These are phyloP conservation scores for Filosporella fistucella DNA, from an alignment of 495 filamentous ascomycete species.

Conservation along the genomic window DNA sequence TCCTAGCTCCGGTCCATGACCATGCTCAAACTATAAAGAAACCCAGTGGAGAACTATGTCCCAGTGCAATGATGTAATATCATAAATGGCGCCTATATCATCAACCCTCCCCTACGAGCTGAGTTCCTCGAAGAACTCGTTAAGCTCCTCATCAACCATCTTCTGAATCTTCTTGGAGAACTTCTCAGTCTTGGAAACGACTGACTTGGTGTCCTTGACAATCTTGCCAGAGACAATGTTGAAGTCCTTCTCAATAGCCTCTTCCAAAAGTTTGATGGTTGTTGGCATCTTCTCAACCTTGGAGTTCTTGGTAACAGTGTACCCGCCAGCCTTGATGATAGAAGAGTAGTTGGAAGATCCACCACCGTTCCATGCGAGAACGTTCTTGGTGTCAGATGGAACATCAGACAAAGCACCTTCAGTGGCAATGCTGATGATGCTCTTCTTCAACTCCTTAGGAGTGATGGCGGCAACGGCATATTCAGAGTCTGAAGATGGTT, in stretches of 20 bases:
- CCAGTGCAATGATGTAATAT: slow-evolving; percentile 7
- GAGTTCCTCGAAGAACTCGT: slow-evolving; percentile 57
- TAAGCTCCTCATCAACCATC: slow-evolving; percentile 59
- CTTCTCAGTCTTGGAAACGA: slow-evolving; percentile 47
- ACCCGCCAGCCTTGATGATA: slow-evolving; percentile 70
- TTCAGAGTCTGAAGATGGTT: slow-evolving; percentile 81
- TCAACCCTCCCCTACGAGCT: slow-evolving; percentile 15
- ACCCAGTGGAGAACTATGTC: slow-evolving; percentile 6
- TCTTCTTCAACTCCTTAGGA: slow-evolving; percentile 89
- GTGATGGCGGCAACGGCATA: slow-evolving; percentile 87
- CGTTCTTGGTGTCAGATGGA: slow-evolving; percentile 72
- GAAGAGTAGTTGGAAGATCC: slow-evolving; percentile 84
- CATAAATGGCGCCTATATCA: slow-evolving; percentile 14
- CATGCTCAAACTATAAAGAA: slow-evolving; percentile 22
- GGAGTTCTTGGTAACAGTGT: slow-evolving; percentile 34
- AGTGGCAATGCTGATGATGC: slow-evolving; percentile 80
- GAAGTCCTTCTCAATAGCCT: slow-evolving; percentile 55
- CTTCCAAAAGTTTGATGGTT: slow-evolving; percentile 49
- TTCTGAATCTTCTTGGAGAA: slow-evolving; percentile 53
- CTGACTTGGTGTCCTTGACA: slow-evolving; percentile 38
- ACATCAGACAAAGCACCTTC: slow-evolving; percentile 76
- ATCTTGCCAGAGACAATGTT: slow-evolving; percentile 49
- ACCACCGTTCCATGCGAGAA: slow-evolving; percentile 99
- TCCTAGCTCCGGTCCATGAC: slow-evolving; percentile 18
- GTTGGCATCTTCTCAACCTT: slow-evolving; percentile 26